Base-by-base conservation (phyloP, 2,329 filamentous ascomycete genomes). In the Penicillium freii region DNA sequence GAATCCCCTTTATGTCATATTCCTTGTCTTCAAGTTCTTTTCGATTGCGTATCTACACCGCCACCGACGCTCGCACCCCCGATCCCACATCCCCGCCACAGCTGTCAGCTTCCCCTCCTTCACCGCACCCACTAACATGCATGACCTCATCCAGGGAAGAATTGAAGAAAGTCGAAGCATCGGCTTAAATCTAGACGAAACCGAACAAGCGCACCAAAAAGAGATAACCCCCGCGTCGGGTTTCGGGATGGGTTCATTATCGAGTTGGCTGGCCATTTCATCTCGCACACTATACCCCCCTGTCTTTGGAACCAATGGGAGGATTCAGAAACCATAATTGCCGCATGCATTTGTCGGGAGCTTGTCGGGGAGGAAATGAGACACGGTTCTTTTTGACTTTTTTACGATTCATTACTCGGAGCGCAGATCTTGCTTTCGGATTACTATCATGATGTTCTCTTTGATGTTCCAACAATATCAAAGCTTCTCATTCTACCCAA, bases 121-220 rank as follows among this genome's bases (percentile, higher is more conserved):
- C n/a, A 25, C 27, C 17, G n/a, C 27, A 47, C 21, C 13, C 17
- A 19, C 60, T 51, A 56, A 61, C 23, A 49, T 17, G 25, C 19
- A n/a, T 46, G 47, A 58, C 49, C 34, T 31, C 13, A 33, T 53
- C 7, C 49, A 76, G 71, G 62, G 69, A 96, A 77, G 93, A 97
- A 76, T 80, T 97, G 64, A 95, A 95, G 83, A 97, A 96, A 80
- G 90, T 97, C 70, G 91, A 94, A 74, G 84, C 87, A 40, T 82
- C 85, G 61, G 90, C 90, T 80, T 84, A 84, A 82, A 57, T 52
- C 15, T 25, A 57, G 54, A 56, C 45, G 52, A 68, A 61, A 43
- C 50, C 11, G 23, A n/a, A 46, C 39, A 62, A 50, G 43, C 48
- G 23, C 21, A 56, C 31, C 39, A 44, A 29, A 25, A 40, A 40